These are phyloP conservation scores for Dentipellis sp. DNA, from an alignment of 768 basidiomycete species.

Conservation along the genomic window DNA sequence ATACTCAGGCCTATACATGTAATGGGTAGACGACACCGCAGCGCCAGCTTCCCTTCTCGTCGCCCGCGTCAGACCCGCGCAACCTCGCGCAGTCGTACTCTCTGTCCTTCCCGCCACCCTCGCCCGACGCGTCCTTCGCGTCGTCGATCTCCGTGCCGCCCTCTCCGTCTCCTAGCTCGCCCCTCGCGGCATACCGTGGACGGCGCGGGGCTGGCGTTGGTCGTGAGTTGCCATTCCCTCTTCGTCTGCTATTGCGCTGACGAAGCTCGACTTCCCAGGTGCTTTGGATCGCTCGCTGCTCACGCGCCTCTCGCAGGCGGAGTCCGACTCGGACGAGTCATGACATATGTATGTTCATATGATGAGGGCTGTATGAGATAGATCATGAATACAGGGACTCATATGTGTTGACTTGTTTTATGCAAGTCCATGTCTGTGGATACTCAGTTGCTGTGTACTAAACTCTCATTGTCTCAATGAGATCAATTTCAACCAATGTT, in stretches of 20 bases:
- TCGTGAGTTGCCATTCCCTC: conserved; percentile 5
- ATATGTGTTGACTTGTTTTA: too few relatives aligned
- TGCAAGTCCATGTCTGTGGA: too few relatives aligned
- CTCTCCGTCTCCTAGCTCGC: conserved; percentile 9
- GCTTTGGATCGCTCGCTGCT: conserved; percentile 12
- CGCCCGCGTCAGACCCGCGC: conserved; percentile 11
- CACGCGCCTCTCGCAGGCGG: conserved; percentile 8
- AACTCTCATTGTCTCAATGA: too few relatives aligned
- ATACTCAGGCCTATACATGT: neutral
- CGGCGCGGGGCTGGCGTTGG: conserved; percentile 10
- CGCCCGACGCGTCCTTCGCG: conserved; percentile 8
- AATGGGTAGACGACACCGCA: conserved; percentile 10
- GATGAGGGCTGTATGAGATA: too few relatives aligned
- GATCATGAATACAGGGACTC: too few relatives aligned
- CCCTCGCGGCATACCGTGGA: conserved; percentile 14
- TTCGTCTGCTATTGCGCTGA: neutral
- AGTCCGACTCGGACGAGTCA: conserved; percentile 9
- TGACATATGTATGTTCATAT: too few relatives aligned
- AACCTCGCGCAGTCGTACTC: conserved; percentile 12
- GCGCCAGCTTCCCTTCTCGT: conserved; percentile 14
- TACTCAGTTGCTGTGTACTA: too few relatives aligned
- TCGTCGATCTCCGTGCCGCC: conserved; percentile 11
- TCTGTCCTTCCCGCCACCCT: conserved; percentile 4
- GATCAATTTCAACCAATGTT: too few relatives aligned
- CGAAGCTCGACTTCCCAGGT: conserved; percentile 1